Evolutionary conservation across 495 filamentous ascomycete species (phyloP).

Genomic region (Hyaloscypha hepaticicola): DNA sequence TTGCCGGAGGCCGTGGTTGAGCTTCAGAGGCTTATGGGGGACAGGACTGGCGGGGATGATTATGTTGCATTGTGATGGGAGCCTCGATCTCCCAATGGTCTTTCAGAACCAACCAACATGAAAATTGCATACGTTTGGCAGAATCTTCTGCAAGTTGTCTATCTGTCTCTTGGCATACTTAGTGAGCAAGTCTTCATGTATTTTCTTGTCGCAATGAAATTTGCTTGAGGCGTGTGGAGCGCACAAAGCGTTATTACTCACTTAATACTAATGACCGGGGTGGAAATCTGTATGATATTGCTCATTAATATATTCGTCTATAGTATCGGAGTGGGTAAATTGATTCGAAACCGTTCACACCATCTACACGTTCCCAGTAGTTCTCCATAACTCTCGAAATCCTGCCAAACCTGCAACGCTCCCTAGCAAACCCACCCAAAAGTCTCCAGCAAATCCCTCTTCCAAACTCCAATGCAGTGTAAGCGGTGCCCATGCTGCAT

Average conservation of each 20-base stretch:
- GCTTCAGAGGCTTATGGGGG: not conserved
- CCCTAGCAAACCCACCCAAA: conserved; percentile 62
- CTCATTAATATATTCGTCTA: not conserved
- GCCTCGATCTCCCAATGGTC: not conserved
- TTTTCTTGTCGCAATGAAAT: not conserved
- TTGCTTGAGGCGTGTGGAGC: not conserved
- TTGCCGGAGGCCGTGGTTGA: not conserved
- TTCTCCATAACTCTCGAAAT: conserved; percentile 64
- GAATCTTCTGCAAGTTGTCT: not conserved
- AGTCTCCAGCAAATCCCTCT: conserved; percentile 60
- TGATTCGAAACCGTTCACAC: not conserved
- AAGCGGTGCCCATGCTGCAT: conserved; percentile 56
- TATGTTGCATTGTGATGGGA: not conserved
- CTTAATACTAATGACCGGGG: not conserved
- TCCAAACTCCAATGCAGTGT: conserved; percentile 81
- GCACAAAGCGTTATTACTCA: too few relatives aligned
- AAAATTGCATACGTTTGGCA: not conserved
- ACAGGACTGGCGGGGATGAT: not conserved
- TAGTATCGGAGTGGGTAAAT: not conserved
- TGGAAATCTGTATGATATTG: not conserved
- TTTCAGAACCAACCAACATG: not conserved
- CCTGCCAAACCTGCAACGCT: conserved; percentile 64
- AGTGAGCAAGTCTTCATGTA: not conserved
- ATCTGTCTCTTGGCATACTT: not conserved
- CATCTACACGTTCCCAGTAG: conserved; percentile 17